Base-by-base conservation (phyloP, 306 rosid genomes). In the Fragaria nilgerrensis region DNA sequence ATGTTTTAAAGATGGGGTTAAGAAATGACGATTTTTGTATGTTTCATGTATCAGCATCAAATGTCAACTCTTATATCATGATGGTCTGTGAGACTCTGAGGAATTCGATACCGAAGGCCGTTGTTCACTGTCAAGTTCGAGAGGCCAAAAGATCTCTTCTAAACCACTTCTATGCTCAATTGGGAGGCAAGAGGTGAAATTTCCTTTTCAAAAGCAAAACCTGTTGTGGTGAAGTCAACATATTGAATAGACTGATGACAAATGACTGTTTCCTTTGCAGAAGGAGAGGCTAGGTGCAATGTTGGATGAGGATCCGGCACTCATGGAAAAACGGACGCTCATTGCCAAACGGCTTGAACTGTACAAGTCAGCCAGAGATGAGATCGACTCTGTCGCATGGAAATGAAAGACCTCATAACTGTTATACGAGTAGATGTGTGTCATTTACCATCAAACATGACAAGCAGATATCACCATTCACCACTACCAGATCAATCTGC, bases 111-210 rank as follows among this genome's bases (percentile, higher is more conserved):
- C 99, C 99, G 9, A 96, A 96, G 90, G 98, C 99, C 29, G 98
- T 96, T 70, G 99, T 96, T 70, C 84, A 91, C 84, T 96, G 99
- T 83, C 99, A 96, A 96, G 98, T 96, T 77, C 91, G 99, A 84
- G 99, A 96, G 89, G 99, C 99, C 37, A 96, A 90, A 87, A 91
- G 97, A 84, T 91, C 97, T 41, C 83, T 96, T 77, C 90, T 96
- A 32, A 92, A 88, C 91, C 78, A 76, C 74, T 96, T 91, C 19
- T 96, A 96, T 61, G 78, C 90, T 79, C 96, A 87, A 87, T 96
- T 74, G 99, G 99, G 67, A 89, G 84, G 79, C 90, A 84, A 82
- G 98, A 96, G 99, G 99, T 96, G 88, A 65, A 75, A 10, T 74
- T 78, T 80, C 39, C 58, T 76, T 79, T 80, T 71, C 49, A 47